Evolutionary conservation across 208 protist species (phyloP).

Genomic region (Acanthamoeba polyphaga): DNA sequence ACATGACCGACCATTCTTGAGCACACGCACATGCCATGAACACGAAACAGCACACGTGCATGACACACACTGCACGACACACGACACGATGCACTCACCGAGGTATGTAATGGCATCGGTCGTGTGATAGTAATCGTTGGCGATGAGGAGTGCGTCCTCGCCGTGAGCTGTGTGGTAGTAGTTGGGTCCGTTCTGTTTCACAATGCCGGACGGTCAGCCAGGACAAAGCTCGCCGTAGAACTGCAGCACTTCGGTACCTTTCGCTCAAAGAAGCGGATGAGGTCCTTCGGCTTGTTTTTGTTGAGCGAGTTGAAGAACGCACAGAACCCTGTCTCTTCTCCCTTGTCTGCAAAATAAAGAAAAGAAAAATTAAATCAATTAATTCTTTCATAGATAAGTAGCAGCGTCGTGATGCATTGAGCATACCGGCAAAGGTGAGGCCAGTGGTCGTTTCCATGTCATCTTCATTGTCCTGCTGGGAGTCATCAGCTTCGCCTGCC

Average conservation of each 20-base stretch:
- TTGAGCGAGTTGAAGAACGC: constrained; percentile 49
- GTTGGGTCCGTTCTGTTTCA: constrained; percentile 42
- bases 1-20: neutral
- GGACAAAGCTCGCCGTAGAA: neutral
- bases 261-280: constrained; percentile 63
- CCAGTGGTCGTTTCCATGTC: neutral
- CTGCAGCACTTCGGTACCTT: neutral
- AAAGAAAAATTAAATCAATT: too few species aligned
- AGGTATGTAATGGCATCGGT: constrained; percentile 80
- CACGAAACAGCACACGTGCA: neutral
- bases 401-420: neutral
- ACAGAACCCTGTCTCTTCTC: constrained; percentile 48
- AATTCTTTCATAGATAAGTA: too few species aligned
- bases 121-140: constrained; percentile 86
- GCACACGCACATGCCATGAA: neutral
- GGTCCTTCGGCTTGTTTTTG: constrained; percentile 56
- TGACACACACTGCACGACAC: too few species aligned
- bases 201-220: neutral
- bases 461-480: constrained; percentile 24
- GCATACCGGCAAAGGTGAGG: constrained; percentile 30
- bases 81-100: neutral
- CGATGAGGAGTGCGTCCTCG: constrained; percentile 84
- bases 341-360: too few species aligned
- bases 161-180: constrained; percentile 83
- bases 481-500: neutral